Evolutionary conservation across 352 stramenopile genomes (phyloP).

Genomic region (Globisporangium abappressorium): DNA sequence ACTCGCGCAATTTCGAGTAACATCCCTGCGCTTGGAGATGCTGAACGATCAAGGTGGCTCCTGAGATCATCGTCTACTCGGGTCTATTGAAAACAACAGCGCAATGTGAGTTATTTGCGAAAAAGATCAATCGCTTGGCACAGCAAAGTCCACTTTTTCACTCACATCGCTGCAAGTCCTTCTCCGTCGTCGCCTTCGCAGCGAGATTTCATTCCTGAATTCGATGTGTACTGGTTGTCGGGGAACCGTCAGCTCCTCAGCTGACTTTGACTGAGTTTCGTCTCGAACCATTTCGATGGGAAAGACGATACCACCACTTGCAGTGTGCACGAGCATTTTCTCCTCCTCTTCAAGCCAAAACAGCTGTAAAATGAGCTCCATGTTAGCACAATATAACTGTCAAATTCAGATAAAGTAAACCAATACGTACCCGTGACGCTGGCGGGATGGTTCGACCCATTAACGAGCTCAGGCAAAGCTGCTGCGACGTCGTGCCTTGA

Average conservation of each 20-base stretch:
- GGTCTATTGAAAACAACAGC: not conserved
- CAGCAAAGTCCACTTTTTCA: not conserved
- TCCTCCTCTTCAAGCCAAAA: conserved; percentile 20
- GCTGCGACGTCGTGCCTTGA: conserved; percentile 18
- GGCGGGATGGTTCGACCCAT: conserved; percentile 17
- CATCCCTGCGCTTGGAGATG: not conserved
- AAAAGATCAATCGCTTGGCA: not conserved
- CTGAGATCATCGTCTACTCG: conserved; percentile 9
- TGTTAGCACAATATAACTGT: not conserved
- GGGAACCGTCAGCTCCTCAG: not conserved
- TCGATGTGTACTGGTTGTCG: not conserved
- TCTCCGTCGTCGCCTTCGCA: not conserved
- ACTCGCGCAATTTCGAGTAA: conserved; percentile 13
- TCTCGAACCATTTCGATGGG: conserved; percentile 15
- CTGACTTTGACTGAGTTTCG: not conserved
- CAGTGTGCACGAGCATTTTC: conserved; percentile 20
- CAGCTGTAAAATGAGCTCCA: conserved; percentile 8
- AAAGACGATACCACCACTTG: conserved; percentile 12
- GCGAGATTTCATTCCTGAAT: not conserved
- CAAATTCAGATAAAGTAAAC: not conserved
- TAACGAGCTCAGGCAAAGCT: conserved; percentile 22
- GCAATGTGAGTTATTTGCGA: not conserved
- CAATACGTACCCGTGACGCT: conserved; percentile 16
- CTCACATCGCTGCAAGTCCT: not conserved
- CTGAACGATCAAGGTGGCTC: not conserved